phyloP scores from a whole-genome alignment of 768 basidiomycete genomes.

The Atractiella rhizophila region DNA sequence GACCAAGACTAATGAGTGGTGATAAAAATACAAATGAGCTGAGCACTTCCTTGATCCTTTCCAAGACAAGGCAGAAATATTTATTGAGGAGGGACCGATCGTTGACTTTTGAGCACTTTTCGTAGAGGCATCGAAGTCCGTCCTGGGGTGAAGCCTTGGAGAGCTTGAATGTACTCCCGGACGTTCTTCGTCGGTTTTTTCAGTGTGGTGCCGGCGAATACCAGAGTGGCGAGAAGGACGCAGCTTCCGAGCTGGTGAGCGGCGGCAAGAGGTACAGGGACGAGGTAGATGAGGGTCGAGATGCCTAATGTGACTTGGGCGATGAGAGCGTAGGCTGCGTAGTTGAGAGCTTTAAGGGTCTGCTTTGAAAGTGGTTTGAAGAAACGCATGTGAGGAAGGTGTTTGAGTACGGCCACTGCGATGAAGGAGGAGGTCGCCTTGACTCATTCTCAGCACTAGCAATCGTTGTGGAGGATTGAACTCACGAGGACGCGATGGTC shows the following conservation, averaged over 20 bases:
- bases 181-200: conserved; percentile 30
- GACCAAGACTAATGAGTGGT: no score
- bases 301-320: conserved; percentile 53
- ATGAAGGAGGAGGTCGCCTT: conserved; percentile 56
- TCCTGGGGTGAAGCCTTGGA: no score
- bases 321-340: conserved; percentile 20
- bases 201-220: conserved; percentile 47
- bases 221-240: conserved; percentile 51
- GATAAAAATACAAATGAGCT: no score
- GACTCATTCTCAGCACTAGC: no score
- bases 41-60: no score
- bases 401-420: conserved; percentile 36
- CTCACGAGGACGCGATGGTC: conserved; percentile 75
- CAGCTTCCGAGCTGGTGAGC: conserved; percentile 90
- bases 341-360: conserved; percentile 34
- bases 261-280: conserved; percentile 74
- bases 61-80: no score
- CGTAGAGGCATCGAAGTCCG: no score
- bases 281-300: conserved; percentile 66
- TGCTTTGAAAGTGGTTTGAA: conserved; percentile 11
- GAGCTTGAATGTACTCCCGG: conserved; percentile 1
- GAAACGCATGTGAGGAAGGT: conserved; percentile 13
- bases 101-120: no score
- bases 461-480: conserved; percentile 11
- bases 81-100: no score